Conservation (phyloP, 257 asterid species). For the Nyctanthes arbortristis region DNA sequence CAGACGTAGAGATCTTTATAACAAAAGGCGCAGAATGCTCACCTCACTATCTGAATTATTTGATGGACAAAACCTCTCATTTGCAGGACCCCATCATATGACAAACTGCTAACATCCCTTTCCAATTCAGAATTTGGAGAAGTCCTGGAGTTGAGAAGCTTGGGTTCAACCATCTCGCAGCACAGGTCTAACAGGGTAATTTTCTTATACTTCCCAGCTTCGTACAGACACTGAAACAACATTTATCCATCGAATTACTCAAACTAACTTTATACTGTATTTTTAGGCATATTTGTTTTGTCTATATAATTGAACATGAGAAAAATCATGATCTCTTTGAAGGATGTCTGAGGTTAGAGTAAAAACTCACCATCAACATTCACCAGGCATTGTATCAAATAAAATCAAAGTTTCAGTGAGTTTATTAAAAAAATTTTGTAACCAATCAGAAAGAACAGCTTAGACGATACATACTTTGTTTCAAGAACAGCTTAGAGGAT, state of each 20-base stretch:
- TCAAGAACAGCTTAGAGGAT: constrained; percentile 6
- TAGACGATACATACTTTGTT: too few relatives aligned
- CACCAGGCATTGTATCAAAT: constrained; percentile 3
- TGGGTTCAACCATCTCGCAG: constrained; percentile 69
- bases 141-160: constrained; percentile 36
- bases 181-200: constrained; percentile 65
- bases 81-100: constrained; percentile 39
- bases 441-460: constrained; percentile 6
- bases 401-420: background rate
- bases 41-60: constrained; percentile 65
- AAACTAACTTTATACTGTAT: constrained; percentile 15
- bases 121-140: constrained; percentile 36
- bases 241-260: constrained; percentile 25
- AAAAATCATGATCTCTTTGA: constrained; percentile 1
- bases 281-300: background rate
- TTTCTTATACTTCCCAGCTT: constrained; percentile 68
- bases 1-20: constrained; percentile 3
- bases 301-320: constrained; percentile 4
- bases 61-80: constrained; percentile 48
- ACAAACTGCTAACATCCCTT: constrained; percentile 29
- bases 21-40: constrained; percentile 19
- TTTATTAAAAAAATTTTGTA: constrained; percentile 4
- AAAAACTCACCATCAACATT: background rate
- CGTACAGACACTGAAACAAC: constrained; percentile 75
- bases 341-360: background rate